Percentiles rank a stretch among this genome's conserved stretches.
These are phyloP conservation scores for Pseudozyma sp. DNA, from an alignment of 1,284 basidiomycete genomes.

Conservation along the genomic window DNA sequence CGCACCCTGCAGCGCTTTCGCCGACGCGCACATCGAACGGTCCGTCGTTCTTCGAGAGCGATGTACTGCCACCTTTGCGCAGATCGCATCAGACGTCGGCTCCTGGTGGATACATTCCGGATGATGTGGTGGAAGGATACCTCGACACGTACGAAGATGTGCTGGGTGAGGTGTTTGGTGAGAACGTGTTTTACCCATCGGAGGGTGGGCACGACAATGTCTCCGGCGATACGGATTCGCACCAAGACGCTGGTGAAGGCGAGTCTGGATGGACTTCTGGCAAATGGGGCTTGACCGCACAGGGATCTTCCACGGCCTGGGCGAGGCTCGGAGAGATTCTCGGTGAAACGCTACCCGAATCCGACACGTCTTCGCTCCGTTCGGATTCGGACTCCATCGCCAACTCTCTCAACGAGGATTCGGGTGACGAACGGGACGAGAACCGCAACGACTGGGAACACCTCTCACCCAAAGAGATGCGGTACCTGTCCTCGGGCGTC, in stretches of 20 bases:
- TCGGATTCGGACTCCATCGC: conserved; percentile 5
- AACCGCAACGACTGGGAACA: conserved; percentile 65
- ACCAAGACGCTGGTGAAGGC: neutral
- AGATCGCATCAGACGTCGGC: conserved; percentile 66
- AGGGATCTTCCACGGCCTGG: conserved; percentile 60
- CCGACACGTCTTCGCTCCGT: conserved; percentile 21
- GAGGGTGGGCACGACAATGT: conserved; percentile 2
- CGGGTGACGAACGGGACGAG: conserved; percentile 40
- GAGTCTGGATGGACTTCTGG: conserved; percentile 51
- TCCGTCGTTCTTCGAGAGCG: conserved; percentile 69
- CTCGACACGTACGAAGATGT: conserved; percentile 73
- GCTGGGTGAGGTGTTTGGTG: conserved; percentile 71
- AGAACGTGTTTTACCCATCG: conserved; percentile 42
- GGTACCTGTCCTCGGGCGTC: conserved; percentile 47
- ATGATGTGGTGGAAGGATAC: conserved; percentile 72
- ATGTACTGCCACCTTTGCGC: conserved; percentile 71
- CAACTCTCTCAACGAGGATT: conserved; percentile 16
- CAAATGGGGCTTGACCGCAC: conserved; percentile 59
- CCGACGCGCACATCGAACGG: conserved; percentile 30
- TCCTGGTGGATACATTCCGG: conserved; percentile 71
- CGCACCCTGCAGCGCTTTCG: conserved; percentile 32
- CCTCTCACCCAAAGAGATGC: conserved; percentile 65
- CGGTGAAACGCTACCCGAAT: conserved; percentile 38
- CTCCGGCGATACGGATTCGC: conserved; percentile 4
- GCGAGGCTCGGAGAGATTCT: conserved; percentile 62